Percentiles rank a stretch among this genome's conserved stretches.
These are phyloP conservation scores for Bacterosira constricta DNA, from an alignment of 108 stramenopile species.

Conservation along the genomic window DNA sequence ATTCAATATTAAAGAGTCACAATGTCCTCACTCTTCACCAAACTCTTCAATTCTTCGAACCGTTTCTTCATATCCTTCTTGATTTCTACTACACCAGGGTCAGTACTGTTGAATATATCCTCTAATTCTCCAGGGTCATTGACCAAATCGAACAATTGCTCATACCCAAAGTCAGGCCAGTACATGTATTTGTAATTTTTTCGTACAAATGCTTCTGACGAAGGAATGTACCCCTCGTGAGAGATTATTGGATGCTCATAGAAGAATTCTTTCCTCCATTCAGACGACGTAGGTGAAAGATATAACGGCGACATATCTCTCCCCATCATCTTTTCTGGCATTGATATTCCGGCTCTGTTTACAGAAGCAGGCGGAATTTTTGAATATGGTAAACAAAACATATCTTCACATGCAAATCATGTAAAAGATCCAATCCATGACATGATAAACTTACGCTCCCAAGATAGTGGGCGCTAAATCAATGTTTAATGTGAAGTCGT, in stretches of 20 bases:
- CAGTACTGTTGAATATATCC: slow-evolving; percentile 55
- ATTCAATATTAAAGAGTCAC: slow-evolving; percentile 25
- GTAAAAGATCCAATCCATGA: no score
- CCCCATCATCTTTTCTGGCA: slow-evolving; percentile 72
- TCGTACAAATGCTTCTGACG: slow-evolving; percentile 48
- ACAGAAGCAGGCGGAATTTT: no score
- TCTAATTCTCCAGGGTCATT: slow-evolving; percentile 75
- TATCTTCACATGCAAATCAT: no score
- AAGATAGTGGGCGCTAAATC: slow-evolving; percentile 84
- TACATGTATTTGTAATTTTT: slow-evolving; percentile 72
- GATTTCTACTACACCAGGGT: slow-evolving; percentile 6
- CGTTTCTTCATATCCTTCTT: slow-evolving; percentile 25
- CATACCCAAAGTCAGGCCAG: slow-evolving; percentile 74
- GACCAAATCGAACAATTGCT: slow-evolving; percentile 75
- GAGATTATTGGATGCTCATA: slow-evolving; percentile 53
- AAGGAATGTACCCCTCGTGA: slow-evolving; percentile 13
- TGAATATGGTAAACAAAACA: no score
- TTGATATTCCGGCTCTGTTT: slow-evolving; percentile 58
- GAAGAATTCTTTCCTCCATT: slow-evolving; percentile 65
- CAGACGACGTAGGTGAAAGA: slow-evolving; percentile 9
- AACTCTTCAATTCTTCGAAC: slow-evolving; percentile 19
- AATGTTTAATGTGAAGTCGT: slow-evolving; percentile 76
- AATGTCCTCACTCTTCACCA: slow-evolving; percentile 27
- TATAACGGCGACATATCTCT: slow-evolving; percentile 78
- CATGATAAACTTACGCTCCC: no score